phyloP scores from a whole-genome alignment of 2,329 filamentous ascomycete genomes.

The Aspergillus sp. region DNA sequence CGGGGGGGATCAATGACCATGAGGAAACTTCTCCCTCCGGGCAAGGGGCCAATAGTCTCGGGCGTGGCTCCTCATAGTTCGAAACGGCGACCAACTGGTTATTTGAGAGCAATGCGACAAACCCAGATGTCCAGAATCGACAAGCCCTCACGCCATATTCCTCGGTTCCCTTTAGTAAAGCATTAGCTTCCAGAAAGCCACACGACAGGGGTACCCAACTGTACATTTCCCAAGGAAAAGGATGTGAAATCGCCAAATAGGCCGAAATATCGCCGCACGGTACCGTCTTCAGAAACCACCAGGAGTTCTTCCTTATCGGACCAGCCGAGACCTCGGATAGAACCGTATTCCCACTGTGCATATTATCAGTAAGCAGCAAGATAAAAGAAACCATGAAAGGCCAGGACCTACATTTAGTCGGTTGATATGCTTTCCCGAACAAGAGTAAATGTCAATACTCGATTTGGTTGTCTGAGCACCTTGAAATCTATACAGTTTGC shows the following conservation, averaged over 20 bases:
- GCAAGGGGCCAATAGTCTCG: conserved; percentile 68
- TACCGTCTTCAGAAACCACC: conserved; percentile 82
- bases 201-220: conserved; percentile 3
- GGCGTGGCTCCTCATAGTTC: conserved; percentile 82
- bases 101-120: conserved; percentile 84
- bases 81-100: conserved; percentile 82
- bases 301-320: conserved; percentile 90
- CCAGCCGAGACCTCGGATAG: conserved; percentile 86
- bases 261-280: conserved; percentile 81
- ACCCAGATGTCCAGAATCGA: conserved; percentile 84
- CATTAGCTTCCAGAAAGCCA: conserved; percentile 6
- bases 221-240: conserved; percentile 76
- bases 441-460: conserved; percentile 90
- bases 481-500: conserved; percentile 72
- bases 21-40: conserved; percentile 75
- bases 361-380: background rate
- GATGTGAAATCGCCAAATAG: conserved; percentile 93
- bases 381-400: background rate
- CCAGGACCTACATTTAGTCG: conserved; percentile 54
- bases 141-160: conserved; percentile 83
- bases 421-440: conserved; percentile 78
- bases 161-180: conserved; percentile 58
- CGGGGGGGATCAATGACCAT: conserved; percentile 83
- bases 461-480: conserved; percentile 66
- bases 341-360: conserved; percentile 73